Conservation (phyloP, 441 rosid genomes). For the Metrosideros polymorpha region DNA sequence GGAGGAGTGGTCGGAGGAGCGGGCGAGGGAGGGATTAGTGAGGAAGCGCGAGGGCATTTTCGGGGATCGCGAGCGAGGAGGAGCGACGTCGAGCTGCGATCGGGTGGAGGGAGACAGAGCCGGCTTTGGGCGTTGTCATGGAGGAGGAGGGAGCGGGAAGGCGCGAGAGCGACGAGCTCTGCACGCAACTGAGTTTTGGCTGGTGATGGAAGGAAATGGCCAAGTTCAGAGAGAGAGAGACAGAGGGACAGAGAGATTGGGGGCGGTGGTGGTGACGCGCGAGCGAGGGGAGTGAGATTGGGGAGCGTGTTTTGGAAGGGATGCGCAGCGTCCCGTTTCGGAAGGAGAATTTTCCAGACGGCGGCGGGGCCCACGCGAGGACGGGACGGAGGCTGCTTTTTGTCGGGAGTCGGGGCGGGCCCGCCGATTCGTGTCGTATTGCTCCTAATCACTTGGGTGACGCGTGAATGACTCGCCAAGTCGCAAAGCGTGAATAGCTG, state of each 20-base stretch:
- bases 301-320: not conserved
- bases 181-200: not conserved
- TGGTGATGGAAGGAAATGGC: not conserved
- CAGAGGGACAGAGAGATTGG: not conserved
- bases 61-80: not conserved
- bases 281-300: not conserved
- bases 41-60: constrained; percentile 25
- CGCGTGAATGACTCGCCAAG: not conserved
- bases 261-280: not conserved
- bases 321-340: too few species aligned
- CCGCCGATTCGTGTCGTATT: not conserved
- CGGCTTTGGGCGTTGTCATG: not conserved
- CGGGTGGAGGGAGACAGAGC: not conserved
- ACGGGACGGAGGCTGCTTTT: not conserved
- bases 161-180: not conserved
- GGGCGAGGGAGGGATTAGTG: constrained; percentile 16
- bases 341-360: not conserved
- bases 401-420: not conserved
- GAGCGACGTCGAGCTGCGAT: not conserved
- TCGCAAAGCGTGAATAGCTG: not conserved
- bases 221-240: not conserved
- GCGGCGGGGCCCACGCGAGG: not conserved
- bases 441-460: not conserved
- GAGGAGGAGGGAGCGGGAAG: not conserved
- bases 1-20: not conserved